Evolutionary conservation across 2,329 filamentous ascomycete genomes (phyloP).

Genomic region (Curvularia sp.): DNA sequence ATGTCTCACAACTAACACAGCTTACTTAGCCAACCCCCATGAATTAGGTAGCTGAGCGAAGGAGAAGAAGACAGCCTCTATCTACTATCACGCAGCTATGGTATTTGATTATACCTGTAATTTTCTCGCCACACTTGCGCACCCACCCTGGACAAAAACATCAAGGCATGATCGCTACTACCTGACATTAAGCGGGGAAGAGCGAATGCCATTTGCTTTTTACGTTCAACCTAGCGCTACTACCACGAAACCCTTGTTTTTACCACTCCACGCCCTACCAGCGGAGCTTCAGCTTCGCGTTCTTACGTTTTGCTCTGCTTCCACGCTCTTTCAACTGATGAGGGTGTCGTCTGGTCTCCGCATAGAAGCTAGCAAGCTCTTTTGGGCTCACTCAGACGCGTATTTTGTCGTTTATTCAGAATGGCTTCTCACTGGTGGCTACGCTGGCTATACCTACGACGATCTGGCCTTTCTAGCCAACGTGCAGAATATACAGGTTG

Average conservation of each 20-base stretch:
- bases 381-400: constrained; percentile 18
- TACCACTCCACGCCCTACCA: constrained; percentile 6
- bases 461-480: constrained; percentile 21
- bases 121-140: not conserved
- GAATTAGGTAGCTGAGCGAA: no score
- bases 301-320: constrained; percentile 19
- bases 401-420: not conserved
- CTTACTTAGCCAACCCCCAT: not conserved
- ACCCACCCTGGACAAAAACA: not conserved
- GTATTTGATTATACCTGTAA: not conserved
- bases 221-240: not conserved
- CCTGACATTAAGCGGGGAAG: not conserved
- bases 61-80: no score
- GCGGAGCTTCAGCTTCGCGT: constrained; percentile 24
- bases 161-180: no score
- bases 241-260: not conserved
- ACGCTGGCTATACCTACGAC: constrained; percentile 17
- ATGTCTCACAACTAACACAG: not conserved
- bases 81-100: not conserved
- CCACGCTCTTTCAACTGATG: constrained; percentile 28
- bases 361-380: constrained; percentile 28
- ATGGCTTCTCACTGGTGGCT: constrained; percentile 22
- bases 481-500: constrained; percentile 25
- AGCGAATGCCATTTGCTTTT: not conserved
- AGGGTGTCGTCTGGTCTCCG: constrained; percentile 18